Evolutionary conservation across 2,329 filamentous ascomycete species (phyloP), one percentile per base, ranked within the genome.

Genomic region (Calonectria montana): DNA sequence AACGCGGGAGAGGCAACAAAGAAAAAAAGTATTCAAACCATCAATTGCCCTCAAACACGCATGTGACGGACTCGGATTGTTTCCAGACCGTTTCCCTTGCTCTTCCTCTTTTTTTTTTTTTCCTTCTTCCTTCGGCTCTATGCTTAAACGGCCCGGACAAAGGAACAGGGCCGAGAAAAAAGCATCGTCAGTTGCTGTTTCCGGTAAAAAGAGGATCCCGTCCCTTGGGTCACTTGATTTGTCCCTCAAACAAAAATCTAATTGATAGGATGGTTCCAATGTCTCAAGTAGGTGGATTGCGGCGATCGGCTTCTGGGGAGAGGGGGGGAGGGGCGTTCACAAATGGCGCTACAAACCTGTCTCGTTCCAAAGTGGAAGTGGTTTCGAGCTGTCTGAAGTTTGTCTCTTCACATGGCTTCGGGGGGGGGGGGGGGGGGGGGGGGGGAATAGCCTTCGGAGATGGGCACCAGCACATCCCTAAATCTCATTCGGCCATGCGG

Each of bases 161-260:
- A 35, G 53, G 35, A 57, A 57, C 53, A 59, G 7, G 53, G 53
- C 53, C 53, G 53, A 59, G 53, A 35, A 55, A 39, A 59, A 39
- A 23, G 37, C 23, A 39, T 37, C 53, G 53, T 18, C 53, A 39
- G 15, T 4, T 25, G 53, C 53, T 59, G 53, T 59, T 59, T 59
- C 21, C 25, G 31, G 53, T 59, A 59, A 59, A 59, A 39, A 59
- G 53, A 59, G 53, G 53, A 59, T 59, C 53, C 53, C 35, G 35
- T 59, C 53, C n/a, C 53, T 62, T 39, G 39, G 39, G 57, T 62
- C 57, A 62, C 29, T 35, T 39, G 53, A 35, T 45, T 45, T 39
- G 57, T 62, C 57, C 10, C 57, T 45, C 57, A 62, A 62, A 62
- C 57, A 62, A 39, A 39, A 39, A 45, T 62, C 57, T 41, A 62